A percentile compares a stretch with the other conserved stretches of the same genome.
phyloP scores from a whole-genome alignment of 73 alveolate genomes.

The Paramecium biaurelia region DNA sequence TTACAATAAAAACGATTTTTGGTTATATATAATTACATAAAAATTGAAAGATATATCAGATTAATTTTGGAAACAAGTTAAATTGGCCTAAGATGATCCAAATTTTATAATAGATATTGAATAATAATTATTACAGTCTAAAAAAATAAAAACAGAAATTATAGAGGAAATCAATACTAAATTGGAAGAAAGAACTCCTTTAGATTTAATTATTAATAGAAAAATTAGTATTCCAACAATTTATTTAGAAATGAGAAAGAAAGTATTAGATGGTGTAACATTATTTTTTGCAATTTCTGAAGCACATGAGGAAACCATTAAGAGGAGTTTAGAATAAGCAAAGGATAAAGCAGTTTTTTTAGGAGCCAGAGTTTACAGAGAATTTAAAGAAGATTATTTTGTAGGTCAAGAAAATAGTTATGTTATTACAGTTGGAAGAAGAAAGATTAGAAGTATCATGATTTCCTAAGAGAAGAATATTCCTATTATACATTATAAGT shows the following conservation, averaged over 20 bases:
- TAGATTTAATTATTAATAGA: background rate
- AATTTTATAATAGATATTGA: background rate
- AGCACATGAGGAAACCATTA: background rate
- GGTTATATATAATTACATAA: background rate
- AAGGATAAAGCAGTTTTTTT: background rate
- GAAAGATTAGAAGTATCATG: background rate
- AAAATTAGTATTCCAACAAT: conserved; percentile 1
- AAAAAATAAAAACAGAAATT: background rate
- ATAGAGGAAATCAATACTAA: background rate
- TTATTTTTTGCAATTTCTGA: conserved; percentile 24
- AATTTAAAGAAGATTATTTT: background rate
- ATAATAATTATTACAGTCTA: background rate
- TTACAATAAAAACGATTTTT: background rate
- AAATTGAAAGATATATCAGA: background rate
- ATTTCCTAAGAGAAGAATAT: background rate
- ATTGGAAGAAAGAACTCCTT: background rate
- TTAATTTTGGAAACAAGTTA: background rate
- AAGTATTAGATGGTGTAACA: background rate
- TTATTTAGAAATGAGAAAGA: background rate
- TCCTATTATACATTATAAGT: conserved; percentile 21
- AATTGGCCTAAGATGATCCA: background rate
- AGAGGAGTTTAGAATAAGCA: background rate
- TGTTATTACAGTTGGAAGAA: conserved; percentile 18
- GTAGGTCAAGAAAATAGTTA: background rate
- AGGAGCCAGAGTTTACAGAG: conserved; percentile 9